These are phyloP conservation scores for Volvox reticuliferus DNA, from an alignment of 139 green algal genomes.

Conservation along the genomic window DNA sequence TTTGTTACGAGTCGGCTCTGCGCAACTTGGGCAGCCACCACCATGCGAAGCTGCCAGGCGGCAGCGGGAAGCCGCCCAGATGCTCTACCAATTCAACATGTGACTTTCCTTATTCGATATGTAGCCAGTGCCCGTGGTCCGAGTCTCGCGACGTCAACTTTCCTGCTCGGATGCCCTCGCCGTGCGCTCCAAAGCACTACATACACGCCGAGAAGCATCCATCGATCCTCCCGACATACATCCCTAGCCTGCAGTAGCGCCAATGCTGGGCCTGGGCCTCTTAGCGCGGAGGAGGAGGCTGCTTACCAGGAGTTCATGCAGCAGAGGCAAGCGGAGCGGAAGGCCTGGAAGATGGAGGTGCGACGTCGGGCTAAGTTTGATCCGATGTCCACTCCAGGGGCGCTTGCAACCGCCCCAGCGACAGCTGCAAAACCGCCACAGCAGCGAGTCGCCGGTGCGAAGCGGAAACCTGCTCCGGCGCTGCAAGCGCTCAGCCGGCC, in stretches of 20 bases:
- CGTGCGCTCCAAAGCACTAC: neutral
- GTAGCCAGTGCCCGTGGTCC: neutral
- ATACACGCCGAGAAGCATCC: neutral
- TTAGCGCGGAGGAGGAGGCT: slow-evolving; percentile 29
- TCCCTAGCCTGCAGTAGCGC: neutral
- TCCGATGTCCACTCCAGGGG: neutral
- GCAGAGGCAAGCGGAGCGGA: slow-evolving; percentile 16
- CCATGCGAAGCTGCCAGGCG: neutral
- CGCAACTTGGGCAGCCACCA: neutral
- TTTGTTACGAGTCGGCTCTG: no score
- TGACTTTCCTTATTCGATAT: neutral
- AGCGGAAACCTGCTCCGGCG: neutral
- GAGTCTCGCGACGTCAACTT: neutral
- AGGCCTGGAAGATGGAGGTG: slow-evolving; percentile 46
- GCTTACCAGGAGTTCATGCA: slow-evolving; percentile 30
- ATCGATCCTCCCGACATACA: neutral
- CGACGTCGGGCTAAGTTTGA: slow-evolving; percentile 34
- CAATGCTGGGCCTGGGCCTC: neutral
- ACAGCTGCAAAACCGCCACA: neutral
- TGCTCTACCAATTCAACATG: neutral
- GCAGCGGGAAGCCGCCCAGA: neutral
- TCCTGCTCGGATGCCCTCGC: neutral
- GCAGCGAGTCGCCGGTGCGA: no score
- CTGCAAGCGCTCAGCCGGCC: slow-evolving; percentile 6
- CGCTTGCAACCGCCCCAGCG: neutral